These are phyloP conservation scores for Diplodia scrobiculata DNA, from an alignment of 2,329 filamentous ascomycete species.

Conservation along the genomic window DNA sequence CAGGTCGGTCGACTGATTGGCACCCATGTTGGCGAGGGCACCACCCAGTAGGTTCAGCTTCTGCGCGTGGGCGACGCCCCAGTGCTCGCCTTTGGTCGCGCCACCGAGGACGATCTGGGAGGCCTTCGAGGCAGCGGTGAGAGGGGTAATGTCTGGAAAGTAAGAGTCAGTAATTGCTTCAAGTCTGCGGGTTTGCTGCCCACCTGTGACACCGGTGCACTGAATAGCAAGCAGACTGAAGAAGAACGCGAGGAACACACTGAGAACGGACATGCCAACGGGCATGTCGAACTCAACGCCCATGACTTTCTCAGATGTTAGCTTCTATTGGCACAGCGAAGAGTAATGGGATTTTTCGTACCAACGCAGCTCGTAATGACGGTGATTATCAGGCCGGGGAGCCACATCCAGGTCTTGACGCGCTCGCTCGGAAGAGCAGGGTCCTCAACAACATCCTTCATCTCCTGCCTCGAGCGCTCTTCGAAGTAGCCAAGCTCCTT, in stretches of 20 bases:
- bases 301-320: constrained; percentile 44
- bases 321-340: neutral
- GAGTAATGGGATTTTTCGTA: neutral
- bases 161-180: neutral
- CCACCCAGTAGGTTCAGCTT: constrained; percentile 67
- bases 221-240: constrained; percentile 65
- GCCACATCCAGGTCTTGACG: constrained; percentile 59
- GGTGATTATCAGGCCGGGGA: constrained; percentile 50
- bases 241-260: constrained; percentile 60
- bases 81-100: constrained; percentile 60
- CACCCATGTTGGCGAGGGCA: constrained; percentile 46
- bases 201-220: constrained; percentile 56
- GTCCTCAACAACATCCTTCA: constrained; percentile 54
- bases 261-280: constrained; percentile 59
- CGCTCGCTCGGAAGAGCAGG: constrained; percentile 52
- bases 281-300: constrained; percentile 59
- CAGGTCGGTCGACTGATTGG: constrained; percentile 43
- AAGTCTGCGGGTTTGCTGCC: constrained; percentile 31
- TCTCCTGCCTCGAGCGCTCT: constrained; percentile 44
- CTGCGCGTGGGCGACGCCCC: constrained; percentile 57
- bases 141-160: constrained; percentile 59
- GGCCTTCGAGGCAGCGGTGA: constrained; percentile 68
- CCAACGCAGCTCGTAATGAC: constrained; percentile 55
- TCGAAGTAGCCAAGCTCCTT: constrained; percentile 51
- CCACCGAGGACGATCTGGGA: constrained; percentile 69